A percentile compares a stretch with the other conserved stretches of the same genome.
These are phyloP conservation scores for Trifolium pratense DNA, from an alignment of 306 rosid genomes.

Conservation along the genomic window DNA sequence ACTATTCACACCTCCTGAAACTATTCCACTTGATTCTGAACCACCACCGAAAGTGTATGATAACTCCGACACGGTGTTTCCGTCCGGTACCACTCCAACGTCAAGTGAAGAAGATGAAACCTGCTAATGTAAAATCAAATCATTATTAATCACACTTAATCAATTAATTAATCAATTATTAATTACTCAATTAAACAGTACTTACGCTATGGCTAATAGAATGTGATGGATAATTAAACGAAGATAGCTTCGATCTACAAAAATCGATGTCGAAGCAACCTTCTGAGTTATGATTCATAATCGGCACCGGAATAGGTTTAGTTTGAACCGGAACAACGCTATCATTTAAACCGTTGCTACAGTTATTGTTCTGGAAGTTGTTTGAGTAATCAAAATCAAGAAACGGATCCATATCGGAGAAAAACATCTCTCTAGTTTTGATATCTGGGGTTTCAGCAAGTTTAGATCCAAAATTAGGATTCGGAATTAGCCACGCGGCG, in stretches of 20 bases:
- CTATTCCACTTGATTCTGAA: conserved; percentile 56
- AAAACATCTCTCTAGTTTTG: conserved; percentile 63
- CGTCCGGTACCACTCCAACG: conserved; percentile 91
- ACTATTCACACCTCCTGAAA: conserved; percentile 39
- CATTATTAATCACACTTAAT: not conserved
- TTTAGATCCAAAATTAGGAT: conserved; percentile 57
- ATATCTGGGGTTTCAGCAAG: conserved; percentile 55
- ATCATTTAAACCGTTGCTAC: conserved; percentile 50
- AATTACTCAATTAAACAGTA: not conserved
- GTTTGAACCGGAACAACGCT: conserved; percentile 89
- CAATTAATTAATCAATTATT: not conserved
- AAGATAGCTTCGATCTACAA: conserved; percentile 80
- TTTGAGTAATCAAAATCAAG: conserved; percentile 74
- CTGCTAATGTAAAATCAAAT: conserved; percentile 40
- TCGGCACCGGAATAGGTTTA: conserved; percentile 44
- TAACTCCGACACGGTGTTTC: conserved; percentile 62
- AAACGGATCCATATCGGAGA: conserved; percentile 76
- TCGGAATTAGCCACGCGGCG: conserved; percentile 60
- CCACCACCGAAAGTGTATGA: conserved; percentile 66
- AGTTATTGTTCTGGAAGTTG: conserved; percentile 44
- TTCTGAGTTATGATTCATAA: conserved; percentile 50
- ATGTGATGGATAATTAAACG: conserved; percentile 68
- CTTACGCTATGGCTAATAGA: conserved; percentile 89
- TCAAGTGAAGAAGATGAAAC: conserved; percentile 85
- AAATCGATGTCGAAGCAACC: conserved; percentile 75